A percentile compares a stretch with the other conserved stretches of the same genome.
phyloP scores from a whole-genome alignment of 371 early-diverging fungal genomes.

The Apophysomyces ossiformis region DNA sequence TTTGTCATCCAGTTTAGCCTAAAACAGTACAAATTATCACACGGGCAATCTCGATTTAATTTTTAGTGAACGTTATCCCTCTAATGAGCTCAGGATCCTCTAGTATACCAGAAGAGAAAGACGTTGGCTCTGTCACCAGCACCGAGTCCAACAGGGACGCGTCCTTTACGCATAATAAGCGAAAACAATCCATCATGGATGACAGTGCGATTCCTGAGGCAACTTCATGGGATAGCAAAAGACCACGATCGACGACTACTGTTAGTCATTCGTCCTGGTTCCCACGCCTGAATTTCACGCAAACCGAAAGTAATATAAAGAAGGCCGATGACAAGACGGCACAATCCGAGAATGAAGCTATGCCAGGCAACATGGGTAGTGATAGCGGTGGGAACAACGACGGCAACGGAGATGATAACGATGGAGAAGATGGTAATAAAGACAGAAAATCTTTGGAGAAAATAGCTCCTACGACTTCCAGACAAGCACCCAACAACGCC shows the following conservation, averaged over 20 bases:
- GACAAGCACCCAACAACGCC: background rate
- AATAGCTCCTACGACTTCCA: background rate
- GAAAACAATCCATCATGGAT: background rate
- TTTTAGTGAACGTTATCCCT: background rate
- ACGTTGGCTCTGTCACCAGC: background rate
- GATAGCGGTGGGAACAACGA: background rate
- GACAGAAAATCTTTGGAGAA: background rate
- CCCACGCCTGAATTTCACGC: constrained; percentile 16
- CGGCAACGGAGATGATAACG: background rate
- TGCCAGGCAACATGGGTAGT: background rate
- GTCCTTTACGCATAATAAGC: background rate
- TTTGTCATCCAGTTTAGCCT: constrained; percentile 4
- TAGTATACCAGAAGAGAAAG: background rate
- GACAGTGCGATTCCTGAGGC: background rate
- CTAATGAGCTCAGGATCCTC: background rate
- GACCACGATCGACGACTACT: constrained; percentile 17
- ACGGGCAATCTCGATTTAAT: background rate
- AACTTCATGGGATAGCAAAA: background rate
- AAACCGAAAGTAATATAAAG: constrained; percentile 1
- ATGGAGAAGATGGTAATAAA: constrained; percentile 4
- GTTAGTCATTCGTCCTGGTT: constrained; percentile 20
- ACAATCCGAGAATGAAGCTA: background rate
- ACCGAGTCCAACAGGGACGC: background rate
- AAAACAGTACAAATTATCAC: constrained; percentile 9
- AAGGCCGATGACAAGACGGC: background rate